phyloP scores from a whole-genome alignment of 2,329 filamentous ascomycete genomes.

The Apiospora kogelbergensis region DNA sequence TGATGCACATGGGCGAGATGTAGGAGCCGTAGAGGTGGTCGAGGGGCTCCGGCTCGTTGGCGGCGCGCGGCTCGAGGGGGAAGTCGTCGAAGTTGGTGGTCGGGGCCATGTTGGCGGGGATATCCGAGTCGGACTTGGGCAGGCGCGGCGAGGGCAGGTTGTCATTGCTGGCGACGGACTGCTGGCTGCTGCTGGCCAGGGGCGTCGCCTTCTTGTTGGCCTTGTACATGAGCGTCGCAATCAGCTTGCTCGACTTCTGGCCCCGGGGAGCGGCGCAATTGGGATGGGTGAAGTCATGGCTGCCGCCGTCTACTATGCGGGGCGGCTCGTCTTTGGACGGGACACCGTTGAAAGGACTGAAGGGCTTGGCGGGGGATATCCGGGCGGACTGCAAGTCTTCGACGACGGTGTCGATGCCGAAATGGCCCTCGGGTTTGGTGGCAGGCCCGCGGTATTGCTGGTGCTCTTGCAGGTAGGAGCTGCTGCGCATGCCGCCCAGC shows the following conservation, averaged over 20 bases:
- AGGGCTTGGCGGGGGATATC: slow-evolving; percentile 40
- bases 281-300: slow-evolving; percentile 61
- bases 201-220: slow-evolving; percentile 22
- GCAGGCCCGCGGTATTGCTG: slow-evolving; percentile 60
- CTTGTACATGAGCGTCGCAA: slow-evolving; percentile 67
- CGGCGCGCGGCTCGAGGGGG: slow-evolving; percentile 57
- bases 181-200: slow-evolving; percentile 15
- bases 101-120: slow-evolving; percentile 58
- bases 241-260: slow-evolving; percentile 47
- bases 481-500: slow-evolving; percentile 55
- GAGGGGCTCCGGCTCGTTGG: slow-evolving; percentile 55
- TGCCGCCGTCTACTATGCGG: slow-evolving; percentile 61
- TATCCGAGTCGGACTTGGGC: slow-evolving; percentile 38
- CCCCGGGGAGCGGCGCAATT: slow-evolving; percentile 59
- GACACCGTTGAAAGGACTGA: slow-evolving; percentile 58
- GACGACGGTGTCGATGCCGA: slow-evolving; percentile 65
- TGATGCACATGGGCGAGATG: slow-evolving; percentile 64
- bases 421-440: slow-evolving; percentile 52
- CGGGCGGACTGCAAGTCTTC: slow-evolving; percentile 49
- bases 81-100: slow-evolving; percentile 58
- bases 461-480: slow-evolving; percentile 62
- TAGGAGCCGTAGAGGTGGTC: slow-evolving; percentile 67
- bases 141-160: slow-evolving; percentile 36
- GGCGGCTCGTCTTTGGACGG: slow-evolving; percentile 59
- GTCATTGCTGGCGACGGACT: slow-evolving; percentile 24